Conservation (phyloP, 768 basidiomycete genomes). For the Clavaria fumosa region DNA sequence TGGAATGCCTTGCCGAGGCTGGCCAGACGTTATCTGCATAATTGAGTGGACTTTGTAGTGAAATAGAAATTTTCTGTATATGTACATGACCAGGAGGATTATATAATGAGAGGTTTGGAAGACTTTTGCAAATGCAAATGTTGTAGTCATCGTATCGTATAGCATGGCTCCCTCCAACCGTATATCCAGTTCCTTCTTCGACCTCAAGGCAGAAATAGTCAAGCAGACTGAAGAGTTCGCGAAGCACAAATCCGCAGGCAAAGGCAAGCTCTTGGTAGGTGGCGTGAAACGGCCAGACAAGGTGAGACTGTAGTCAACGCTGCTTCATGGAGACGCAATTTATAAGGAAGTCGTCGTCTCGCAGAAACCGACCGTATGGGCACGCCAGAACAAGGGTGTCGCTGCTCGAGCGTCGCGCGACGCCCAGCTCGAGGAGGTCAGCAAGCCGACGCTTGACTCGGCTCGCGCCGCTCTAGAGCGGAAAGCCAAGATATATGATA, state of each 20-base stretch:
- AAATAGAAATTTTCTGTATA: too few relatives aligned
- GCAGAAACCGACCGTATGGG: constrained; percentile 71
- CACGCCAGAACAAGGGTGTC: constrained; percentile 63
- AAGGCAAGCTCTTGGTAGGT: constrained; percentile 36
- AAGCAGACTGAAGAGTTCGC: constrained; percentile 45
- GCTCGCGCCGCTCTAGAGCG: constrained; percentile 57
- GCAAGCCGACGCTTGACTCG: constrained; percentile 55
- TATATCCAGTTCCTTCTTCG: constrained; percentile 77
- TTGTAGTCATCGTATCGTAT: too few relatives aligned
- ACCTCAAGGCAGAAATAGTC: constrained; percentile 59
- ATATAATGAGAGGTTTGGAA: too few relatives aligned
- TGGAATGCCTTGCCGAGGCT: too few relatives aligned
- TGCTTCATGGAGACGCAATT: background rate
- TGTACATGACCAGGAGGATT: too few relatives aligned
- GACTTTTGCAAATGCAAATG: too few relatives aligned
- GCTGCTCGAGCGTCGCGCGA: constrained; percentile 47
- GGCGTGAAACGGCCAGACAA: constrained; percentile 57
- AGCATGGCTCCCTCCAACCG: too few relatives aligned
- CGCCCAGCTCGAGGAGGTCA: constrained; percentile 52
- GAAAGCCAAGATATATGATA: constrained; percentile 71
- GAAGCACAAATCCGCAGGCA: constrained; percentile 44
- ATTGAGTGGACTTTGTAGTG: too few relatives aligned
- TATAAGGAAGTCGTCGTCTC: background rate
- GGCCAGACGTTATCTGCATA: too few relatives aligned
- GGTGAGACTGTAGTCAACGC: constrained; percentile 23